Percentiles rank a stretch among this genome's conserved stretches.
These are phyloP conservation scores for Cudoniella acicularis DNA, from an alignment of 495 filamentous ascomycete species.

Conservation along the genomic window DNA sequence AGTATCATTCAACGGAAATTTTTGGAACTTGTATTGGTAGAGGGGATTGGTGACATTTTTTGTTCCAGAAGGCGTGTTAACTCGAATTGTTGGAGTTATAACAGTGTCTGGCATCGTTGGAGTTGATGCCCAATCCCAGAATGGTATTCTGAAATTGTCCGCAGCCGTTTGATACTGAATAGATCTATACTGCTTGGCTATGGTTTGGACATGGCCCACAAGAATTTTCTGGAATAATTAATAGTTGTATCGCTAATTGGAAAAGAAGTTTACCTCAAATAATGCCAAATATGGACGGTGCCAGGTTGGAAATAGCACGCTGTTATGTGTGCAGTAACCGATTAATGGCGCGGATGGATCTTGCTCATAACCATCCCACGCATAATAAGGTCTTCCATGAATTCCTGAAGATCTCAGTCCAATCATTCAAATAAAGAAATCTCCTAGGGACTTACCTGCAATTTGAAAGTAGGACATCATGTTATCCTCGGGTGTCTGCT, in stretches of 20 bases:
- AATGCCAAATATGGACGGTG: slow-evolving; percentile 66
- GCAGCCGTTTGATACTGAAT: slow-evolving; percentile 43
- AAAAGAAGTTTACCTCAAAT: slow-evolving; percentile 33
- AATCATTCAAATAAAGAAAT: background rate
- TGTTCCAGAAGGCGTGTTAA: slow-evolving; percentile 48
- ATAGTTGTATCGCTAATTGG: background rate
- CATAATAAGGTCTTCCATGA: slow-evolving; percentile 56
- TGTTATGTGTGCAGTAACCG: slow-evolving; percentile 64
- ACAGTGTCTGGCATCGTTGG: slow-evolving; percentile 44
- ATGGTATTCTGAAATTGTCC: slow-evolving; percentile 53
- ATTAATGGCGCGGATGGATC: slow-evolving; percentile 37
- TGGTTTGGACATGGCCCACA: slow-evolving; percentile 31
- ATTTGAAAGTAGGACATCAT: slow-evolving; percentile 12
- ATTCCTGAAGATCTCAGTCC: slow-evolving; percentile 41
- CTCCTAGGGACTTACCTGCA: slow-evolving; percentile 13
- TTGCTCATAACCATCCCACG: slow-evolving; percentile 52
- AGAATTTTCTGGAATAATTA: slow-evolving; percentile 52
- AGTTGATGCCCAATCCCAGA: slow-evolving; percentile 60
- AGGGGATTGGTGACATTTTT: slow-evolving; percentile 57
- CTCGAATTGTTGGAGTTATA: slow-evolving; percentile 35
- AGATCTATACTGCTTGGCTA: slow-evolving; percentile 8
- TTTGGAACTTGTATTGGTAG: slow-evolving; percentile 55
- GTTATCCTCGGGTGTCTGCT: slow-evolving; percentile 4
- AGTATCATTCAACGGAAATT: slow-evolving; percentile 10
- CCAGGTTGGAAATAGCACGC: slow-evolving; percentile 64